Base-by-base conservation (phyloP, 768 basidiomycete species). In the Paxillus rubicundulus region DNA sequence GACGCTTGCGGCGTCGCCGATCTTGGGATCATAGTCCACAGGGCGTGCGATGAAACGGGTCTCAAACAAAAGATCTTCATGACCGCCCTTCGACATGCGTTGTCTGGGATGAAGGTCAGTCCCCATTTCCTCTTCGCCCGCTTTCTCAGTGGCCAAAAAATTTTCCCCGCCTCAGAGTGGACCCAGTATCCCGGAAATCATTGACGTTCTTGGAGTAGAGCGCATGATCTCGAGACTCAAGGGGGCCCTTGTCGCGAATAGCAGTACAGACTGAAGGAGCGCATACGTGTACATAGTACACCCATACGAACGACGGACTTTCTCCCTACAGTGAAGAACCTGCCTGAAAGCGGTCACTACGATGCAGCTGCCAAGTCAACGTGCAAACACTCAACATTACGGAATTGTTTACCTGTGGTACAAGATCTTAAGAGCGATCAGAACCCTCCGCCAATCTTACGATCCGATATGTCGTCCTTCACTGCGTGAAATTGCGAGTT, bases 101-200 rank as follows among this genome's bases (percentile, higher is more conserved):
- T 97, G 58, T 93, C 87, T 1, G 94, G 86, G 2, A 81, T 84
- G 73, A 92, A 89, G 82, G 94, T 87, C 50, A n/a, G 77, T 62
- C 27, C 28, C 2, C 16, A 43, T 48, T 14, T 32, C 18, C 18
- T 24, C 2, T 9, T 24, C 43, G 33, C 33, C 33, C 14, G 17
- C 2, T 14, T 7, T 6, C 12, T 30, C 37, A 27, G 5, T 40
- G 4, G 9, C 6, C 9, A 9, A 16, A 8, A 30, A 3, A 20
- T 46, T 14, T 37, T 21, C 13, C 8, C 16, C 38, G 2, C n/a
- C 12, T 49, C 49, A 78, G 77, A 65, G 67, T 37, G 77, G 78
- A 4, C 78, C 77, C 0, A 74, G 72, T 24, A 44, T 79, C 4
- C 71, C 74, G 0, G 71, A 74, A 41, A 69, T 72, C 14, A 70